Evolutionary conservation across 495 filamentous ascomycete species (phyloP).

Genomic region (Penicillium longicatenatum): DNA sequence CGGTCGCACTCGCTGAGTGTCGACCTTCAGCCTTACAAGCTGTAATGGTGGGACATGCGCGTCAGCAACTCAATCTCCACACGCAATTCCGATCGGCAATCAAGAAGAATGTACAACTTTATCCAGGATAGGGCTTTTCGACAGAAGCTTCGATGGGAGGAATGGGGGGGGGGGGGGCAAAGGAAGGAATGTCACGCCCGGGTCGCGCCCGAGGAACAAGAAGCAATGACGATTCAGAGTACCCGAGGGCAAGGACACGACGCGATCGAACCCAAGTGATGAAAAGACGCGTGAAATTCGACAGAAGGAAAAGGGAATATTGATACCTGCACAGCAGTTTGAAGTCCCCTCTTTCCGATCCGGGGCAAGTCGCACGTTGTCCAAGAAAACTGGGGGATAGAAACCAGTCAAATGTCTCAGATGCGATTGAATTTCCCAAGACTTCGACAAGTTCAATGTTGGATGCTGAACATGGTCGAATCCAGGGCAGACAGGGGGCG

Average conservation of each 20-base stretch:
- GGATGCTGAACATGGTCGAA: constrained; percentile 60
- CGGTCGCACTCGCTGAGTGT: constrained; percentile 34
- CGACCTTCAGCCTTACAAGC: constrained; percentile 25
- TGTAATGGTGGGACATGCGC: constrained; percentile 9
- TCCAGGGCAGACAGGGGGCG: constrained; percentile 65
- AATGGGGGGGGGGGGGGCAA: constrained; percentile 25
- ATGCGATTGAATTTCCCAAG: constrained; percentile 63
- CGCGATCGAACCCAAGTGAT: background rate
- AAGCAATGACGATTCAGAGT: background rate
- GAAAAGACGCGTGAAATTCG: constrained; percentile 33
- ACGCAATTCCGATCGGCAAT: constrained; percentile 21
- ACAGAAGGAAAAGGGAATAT: constrained; percentile 15
- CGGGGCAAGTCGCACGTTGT: constrained; percentile 25
- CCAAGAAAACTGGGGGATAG: constrained; percentile 11
- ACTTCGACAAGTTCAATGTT: constrained; percentile 56
- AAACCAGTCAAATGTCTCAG: constrained; percentile 57
- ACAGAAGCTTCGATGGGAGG: constrained; percentile 65
- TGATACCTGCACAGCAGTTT: constrained; percentile 42
- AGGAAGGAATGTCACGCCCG: constrained; percentile 20
- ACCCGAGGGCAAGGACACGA: background rate
- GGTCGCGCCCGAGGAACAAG: constrained; percentile 14
- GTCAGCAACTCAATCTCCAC: constrained; percentile 21
- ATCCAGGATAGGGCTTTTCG: constrained; percentile 17
- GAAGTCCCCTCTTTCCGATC: constrained; percentile 20
- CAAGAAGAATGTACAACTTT: constrained; percentile 23